phyloP scores from a whole-genome alignment of 345 rosid species.

The Euphorbia tirucalli region DNA sequence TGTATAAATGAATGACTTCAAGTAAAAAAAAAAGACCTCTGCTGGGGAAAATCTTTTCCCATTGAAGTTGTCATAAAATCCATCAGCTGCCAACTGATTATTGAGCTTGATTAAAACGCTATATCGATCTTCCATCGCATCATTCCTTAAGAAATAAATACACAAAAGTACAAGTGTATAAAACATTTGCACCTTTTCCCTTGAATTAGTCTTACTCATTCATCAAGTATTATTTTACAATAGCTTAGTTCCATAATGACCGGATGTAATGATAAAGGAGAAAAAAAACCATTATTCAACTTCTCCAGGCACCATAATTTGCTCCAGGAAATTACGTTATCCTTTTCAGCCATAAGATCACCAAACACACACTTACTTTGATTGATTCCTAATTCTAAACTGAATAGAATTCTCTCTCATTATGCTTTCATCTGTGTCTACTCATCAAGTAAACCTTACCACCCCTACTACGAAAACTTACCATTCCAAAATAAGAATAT shows the following conservation, averaged over 20 bases:
- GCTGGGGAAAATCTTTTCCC: constrained; percentile 71
- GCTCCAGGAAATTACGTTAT: background rate
- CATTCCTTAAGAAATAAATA: constrained; percentile 48
- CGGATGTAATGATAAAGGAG: background rate
- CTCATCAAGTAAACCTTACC: no score
- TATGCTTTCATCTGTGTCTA: no score
- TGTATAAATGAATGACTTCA: background rate
- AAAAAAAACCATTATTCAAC: background rate
- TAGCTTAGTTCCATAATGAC: no score
- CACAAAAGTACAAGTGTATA: background rate
- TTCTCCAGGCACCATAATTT: background rate
- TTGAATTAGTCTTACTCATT: background rate
- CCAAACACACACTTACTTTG: no score
- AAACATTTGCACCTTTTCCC: background rate
- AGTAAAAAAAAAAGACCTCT: constrained; percentile 47
- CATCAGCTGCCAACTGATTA: constrained; percentile 60
- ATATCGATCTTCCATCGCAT: constrained; percentile 87
- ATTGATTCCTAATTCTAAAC: no score
- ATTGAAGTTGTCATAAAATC: constrained; percentile 52
- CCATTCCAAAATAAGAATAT: background rate
- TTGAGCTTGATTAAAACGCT: constrained; percentile 63
- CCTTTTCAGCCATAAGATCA: no score
- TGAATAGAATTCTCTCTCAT: no score
- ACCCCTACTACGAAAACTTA: no score
- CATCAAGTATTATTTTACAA: background rate